Base-by-base conservation (phyloP, 805 yeast species). In the Danielia oregonensis region DNA sequence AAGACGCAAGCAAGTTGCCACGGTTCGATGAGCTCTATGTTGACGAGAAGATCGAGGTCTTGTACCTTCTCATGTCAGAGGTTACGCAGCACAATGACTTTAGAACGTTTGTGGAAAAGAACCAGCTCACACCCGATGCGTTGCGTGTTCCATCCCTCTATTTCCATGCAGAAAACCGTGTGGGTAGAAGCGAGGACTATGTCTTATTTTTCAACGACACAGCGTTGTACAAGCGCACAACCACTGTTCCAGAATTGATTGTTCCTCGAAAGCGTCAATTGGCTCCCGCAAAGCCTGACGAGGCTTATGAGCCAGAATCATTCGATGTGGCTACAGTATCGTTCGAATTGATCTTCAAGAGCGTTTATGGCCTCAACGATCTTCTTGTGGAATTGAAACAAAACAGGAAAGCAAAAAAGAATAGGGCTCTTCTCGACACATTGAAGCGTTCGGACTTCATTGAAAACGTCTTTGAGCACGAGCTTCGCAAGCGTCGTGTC, bases 401-500 rank as follows among this genome's bases (percentile, higher is more conserved):
- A 30, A 44, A 63, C 39, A 44, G 44, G 9, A 56, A 70, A 24
- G 69, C 72, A 16, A 65, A 51, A 33, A 65, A 42, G 17, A 46
- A 43, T 35, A 52, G 48, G 37, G 42, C 50, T 5, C 32, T 59
- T n/a, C 33, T 32, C 19, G 42, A 49, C 4, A 42, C 46, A 11
- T 27, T 61, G 25, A 29, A 39, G 13, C 35, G 39, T 18, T 34
- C 40, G 7, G 38, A 24, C n/a, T 36, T 47, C 8, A 33, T 59
- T 4, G 59, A 59, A 17, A 32, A 43, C 11, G 40, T 59, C 3
- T 56, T 52, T 26, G 44, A 46, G 6, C 67, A 64, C 38, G 86
- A 80, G 48, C 44, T 75, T 25, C 70, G 67, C 38, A 76, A 76
- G 46, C 62, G 86, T 43, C 74, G 69, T 46, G 70, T 69, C 39